Evolutionary conservation across 2,329 filamentous ascomycete genomes (phyloP).

Genomic region (Trichoderma sp.): DNA sequence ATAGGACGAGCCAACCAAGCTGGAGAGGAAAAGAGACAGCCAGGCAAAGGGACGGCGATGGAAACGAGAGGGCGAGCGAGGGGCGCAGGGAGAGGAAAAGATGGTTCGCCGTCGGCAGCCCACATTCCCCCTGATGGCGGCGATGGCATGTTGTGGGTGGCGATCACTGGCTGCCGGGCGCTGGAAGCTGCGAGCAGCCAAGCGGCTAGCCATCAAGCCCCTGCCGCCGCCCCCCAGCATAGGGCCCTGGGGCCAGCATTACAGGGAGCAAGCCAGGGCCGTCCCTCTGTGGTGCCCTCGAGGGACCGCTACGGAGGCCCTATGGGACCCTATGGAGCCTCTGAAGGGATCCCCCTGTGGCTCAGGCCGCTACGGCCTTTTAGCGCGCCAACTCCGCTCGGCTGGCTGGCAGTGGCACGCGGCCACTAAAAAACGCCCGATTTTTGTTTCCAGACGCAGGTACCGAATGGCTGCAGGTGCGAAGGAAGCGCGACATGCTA

Average conservation of each 20-base stretch:
- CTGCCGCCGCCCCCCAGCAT: constrained; percentile 7
- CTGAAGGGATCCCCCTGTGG: not conserved
- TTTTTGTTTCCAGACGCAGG: constrained; percentile 15
- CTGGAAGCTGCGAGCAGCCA: constrained; percentile 14
- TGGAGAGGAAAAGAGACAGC: constrained; percentile 5
- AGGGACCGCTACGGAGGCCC: not conserved
- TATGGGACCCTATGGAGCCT: not conserved
- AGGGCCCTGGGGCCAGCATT: not conserved
- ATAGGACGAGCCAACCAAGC: constrained; percentile 22
- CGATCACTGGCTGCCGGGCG: constrained; percentile 19
- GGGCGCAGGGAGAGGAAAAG: constrained; percentile 23
- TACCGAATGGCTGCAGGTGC: constrained; percentile 1
- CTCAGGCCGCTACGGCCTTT: not conserved
- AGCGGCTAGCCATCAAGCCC: constrained; percentile 12
- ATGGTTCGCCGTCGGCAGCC: constrained; percentile 16
- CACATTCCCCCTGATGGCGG: constrained; percentile 26
- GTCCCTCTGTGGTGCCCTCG: not conserved
- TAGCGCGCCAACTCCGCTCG: constrained; percentile 9
- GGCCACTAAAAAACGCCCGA: constrained; percentile 25
- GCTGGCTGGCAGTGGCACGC: constrained; percentile 19
- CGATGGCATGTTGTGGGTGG: constrained; percentile 17
- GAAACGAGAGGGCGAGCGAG: constrained; percentile 8
- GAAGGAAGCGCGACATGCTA: not conserved
- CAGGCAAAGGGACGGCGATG: constrained; percentile 20
- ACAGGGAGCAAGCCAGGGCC: constrained; percentile 12